Percentiles rank a stretch among this genome's conserved stretches.
Conservation (phyloP, 345 rosid genomes). For the Rhodamnia rubescens region DNA sequence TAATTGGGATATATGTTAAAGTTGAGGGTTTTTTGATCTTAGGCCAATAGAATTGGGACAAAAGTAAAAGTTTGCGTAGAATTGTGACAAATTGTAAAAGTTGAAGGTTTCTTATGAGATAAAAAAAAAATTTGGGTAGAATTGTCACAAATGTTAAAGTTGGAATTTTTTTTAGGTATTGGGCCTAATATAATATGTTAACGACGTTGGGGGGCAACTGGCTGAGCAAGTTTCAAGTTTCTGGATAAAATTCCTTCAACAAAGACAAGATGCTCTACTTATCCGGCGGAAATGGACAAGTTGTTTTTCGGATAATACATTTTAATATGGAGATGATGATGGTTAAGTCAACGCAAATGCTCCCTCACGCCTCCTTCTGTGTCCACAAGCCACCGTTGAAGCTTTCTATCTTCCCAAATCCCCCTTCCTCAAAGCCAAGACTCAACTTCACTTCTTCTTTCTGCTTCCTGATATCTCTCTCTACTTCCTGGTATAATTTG, state of each 20-base stretch:
- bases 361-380: background rate
- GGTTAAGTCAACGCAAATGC: background rate
- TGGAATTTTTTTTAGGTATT: no score
- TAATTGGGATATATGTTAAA: no score
- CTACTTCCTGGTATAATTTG: background rate
- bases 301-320: background rate
- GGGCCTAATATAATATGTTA: background rate
- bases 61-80: no score
- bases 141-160: no score
- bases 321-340: background rate
- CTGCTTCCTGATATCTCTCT: background rate
- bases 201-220: background rate
- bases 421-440: background rate
- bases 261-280: background rate
- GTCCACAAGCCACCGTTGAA: background rate
- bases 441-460: background rate
- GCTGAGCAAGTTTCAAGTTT: background rate
- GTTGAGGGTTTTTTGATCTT: no score
- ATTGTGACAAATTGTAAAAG: no score
- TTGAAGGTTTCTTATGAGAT: no score
- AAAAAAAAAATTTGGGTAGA: no score
- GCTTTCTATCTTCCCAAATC: background rate
- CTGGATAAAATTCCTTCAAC: background rate
- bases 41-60: no score
- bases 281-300: background rate